These are phyloP conservation scores for Hortiboletus campestris DNA, from an alignment of 768 basidiomycete species.

Conservation along the genomic window DNA sequence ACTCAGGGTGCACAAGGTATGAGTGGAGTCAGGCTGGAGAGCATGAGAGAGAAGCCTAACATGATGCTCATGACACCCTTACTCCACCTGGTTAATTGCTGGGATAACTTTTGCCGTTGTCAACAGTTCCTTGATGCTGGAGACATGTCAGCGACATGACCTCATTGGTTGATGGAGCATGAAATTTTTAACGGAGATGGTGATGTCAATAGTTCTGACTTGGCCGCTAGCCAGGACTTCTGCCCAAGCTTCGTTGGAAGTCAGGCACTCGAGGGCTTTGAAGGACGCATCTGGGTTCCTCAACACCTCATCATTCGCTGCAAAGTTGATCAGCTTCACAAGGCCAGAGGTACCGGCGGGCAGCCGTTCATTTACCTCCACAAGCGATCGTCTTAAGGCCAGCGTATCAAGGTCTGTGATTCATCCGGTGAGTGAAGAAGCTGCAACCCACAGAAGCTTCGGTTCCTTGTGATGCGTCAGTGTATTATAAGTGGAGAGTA, in stretches of 20 bases:
- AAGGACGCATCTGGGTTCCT: background rate
- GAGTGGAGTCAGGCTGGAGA: conserved; percentile 49
- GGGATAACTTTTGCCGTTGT: conserved; percentile 54
- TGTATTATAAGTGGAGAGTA: too few relatives aligned
- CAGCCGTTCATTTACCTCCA: background rate
- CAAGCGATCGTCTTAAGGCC: conserved; percentile 2
- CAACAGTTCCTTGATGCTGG: conserved; percentile 34
- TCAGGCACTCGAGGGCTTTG: background rate
- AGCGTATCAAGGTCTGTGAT: background rate
- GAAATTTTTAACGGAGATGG: conserved; percentile 37
- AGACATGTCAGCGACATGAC: background rate
- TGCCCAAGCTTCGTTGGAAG: conserved; percentile 6
- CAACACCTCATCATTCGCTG: background rate
- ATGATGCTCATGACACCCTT: background rate
- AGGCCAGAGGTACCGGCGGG: background rate
- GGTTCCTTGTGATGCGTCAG: conserved; percentile 25
- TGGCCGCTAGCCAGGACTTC: conserved; percentile 16
- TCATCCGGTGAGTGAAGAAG: background rate
- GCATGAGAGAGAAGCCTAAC: conserved; percentile 24
- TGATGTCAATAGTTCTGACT: conserved; percentile 38
- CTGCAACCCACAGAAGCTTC: conserved; percentile 43
- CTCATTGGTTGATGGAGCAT: background rate
- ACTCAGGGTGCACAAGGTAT: conserved; percentile 59
- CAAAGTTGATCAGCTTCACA: background rate
- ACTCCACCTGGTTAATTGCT: conserved; percentile 64